Evolutionary conservation across 139 green algal genomes (phyloP).

Genomic region (Marvania coccoides): DNA sequence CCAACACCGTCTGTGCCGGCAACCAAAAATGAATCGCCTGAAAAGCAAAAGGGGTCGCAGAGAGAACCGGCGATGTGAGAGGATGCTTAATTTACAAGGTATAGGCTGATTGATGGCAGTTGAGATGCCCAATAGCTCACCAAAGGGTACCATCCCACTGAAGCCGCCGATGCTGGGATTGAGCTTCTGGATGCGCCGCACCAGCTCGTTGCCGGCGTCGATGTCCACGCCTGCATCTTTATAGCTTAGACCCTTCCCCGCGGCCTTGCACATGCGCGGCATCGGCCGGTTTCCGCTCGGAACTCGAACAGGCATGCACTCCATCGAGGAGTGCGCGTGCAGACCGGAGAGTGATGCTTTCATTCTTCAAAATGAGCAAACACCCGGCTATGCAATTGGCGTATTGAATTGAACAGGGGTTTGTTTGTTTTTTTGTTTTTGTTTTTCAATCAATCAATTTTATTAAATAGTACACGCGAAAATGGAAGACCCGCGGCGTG

Average conservation of each 20-base stretch:
- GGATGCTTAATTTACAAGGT: not conserved
- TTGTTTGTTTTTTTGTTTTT: no score
- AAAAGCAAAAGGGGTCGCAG: not conserved
- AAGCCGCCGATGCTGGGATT: constrained; percentile 93
- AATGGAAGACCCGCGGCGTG: no score
- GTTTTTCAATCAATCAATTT: no score
- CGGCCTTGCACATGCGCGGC: not conserved
- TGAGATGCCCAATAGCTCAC: constrained; percentile 23
- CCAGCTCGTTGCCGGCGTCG: constrained; percentile 93
- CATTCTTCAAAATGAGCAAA: no score
- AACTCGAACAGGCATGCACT: no score
- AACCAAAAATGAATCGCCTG: constrained; percentile 89
- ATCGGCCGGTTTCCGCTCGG: no score
- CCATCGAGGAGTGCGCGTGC: no score
- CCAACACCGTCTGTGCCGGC: constrained; percentile 95
- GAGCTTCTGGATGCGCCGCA: constrained; percentile 86
- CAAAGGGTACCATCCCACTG: constrained; percentile 91
- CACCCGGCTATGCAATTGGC: no score
- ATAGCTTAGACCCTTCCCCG: constrained; percentile 52
- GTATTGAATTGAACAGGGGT: no score
- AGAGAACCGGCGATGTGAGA: not conserved
- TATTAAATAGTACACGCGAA: no score
- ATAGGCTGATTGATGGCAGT: not conserved
- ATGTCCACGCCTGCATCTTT: constrained; percentile 95
- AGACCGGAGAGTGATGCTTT: no score